Evolutionary conservation across 1,284 basidiomycete genomes (phyloP).

Genomic region (Sporisorium iseilematis-ciliati): DNA sequence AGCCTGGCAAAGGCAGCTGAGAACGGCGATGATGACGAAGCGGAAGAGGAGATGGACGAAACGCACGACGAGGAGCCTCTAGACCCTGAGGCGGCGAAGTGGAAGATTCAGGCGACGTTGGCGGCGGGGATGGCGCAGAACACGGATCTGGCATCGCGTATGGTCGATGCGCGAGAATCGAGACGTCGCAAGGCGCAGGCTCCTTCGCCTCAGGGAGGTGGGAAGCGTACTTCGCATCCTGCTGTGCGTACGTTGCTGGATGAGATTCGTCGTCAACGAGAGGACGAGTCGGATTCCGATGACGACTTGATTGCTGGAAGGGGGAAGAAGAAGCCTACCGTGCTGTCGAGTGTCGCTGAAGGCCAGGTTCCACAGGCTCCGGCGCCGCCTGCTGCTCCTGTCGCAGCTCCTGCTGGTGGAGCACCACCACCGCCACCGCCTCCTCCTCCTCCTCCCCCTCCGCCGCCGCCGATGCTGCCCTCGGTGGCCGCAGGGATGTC

Average conservation of each 20-base stretch:
- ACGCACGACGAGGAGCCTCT: conserved; percentile 37
- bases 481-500: conserved; percentile 26
- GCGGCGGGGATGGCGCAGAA: conserved; percentile 67
- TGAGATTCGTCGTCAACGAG: conserved; percentile 57
- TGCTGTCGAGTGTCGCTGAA: conserved; percentile 26
- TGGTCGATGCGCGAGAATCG: conserved; percentile 65
- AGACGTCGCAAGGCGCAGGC: conserved; percentile 40
- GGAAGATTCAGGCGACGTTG: conserved; percentile 67
- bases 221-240: conserved; percentile 45
- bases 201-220: conserved; percentile 10
- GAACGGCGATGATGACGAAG: conserved; percentile 11
- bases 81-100: conserved; percentile 61
- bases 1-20: conserved; percentile 22
- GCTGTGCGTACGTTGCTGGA: conserved; percentile 55
- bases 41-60: conserved; percentile 25
- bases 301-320: conserved; percentile 42
- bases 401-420: conserved; percentile 11
- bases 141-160: conserved; percentile 61
- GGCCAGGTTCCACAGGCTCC: conserved; percentile 11
- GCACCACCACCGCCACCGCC: conserved; percentile 45
- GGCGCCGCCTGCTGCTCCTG: conserved; percentile 36
- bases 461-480: conserved; percentile 39
- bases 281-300: conserved; percentile 52
- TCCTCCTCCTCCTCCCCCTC: conserved; percentile 47
- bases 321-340: conserved; percentile 38